Evolutionary conservation across 2,329 filamentous ascomycete genomes (phyloP).

Genomic region (Byssothecium circinans): DNA sequence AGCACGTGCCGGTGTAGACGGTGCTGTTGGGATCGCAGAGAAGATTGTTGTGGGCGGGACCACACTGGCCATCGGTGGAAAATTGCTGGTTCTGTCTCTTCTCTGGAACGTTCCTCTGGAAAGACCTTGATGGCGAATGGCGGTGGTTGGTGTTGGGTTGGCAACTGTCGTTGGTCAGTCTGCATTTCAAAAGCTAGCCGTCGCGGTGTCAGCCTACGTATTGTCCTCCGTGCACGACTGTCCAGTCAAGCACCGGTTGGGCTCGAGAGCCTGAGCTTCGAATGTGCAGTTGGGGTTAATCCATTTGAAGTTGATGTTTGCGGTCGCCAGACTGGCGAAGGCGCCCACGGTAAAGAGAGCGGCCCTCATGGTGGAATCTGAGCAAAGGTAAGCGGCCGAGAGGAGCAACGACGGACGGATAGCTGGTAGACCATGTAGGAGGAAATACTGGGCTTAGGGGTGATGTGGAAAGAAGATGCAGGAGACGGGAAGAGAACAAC

Average conservation of each 20-base stretch:
- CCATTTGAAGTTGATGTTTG: conserved; percentile 54
- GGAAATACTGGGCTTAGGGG: conserved; percentile 5
- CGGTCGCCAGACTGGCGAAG: conserved; percentile 42
- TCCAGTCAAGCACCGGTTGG: conserved; percentile 41
- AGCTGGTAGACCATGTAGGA: not conserved
- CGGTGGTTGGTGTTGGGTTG: conserved; percentile 19
- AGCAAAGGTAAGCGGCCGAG: conserved; percentile 19
- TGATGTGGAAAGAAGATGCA: not conserved
- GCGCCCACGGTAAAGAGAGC: conserved; percentile 32
- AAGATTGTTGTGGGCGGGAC: conserved; percentile 42
- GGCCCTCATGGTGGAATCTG: conserved; percentile 30
- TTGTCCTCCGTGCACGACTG: conserved; percentile 41
- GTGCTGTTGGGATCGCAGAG: conserved; percentile 50
- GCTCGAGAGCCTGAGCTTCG: conserved; percentile 12
- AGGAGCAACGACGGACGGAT: not conserved
- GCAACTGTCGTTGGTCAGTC: conserved; percentile 17
- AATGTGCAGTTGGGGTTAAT: conserved; percentile 49
- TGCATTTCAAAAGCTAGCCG: not conserved
- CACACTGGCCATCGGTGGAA: conserved; percentile 46
- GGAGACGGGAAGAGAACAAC: too few species aligned
- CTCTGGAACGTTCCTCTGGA: conserved; percentile 23
- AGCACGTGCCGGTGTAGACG: conserved; percentile 50
- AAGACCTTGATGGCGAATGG: conserved; percentile 31
- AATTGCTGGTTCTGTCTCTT: conserved; percentile 38
- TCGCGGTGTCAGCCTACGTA: conserved; percentile 26